phyloP scores from a whole-genome alignment of 352 stramenopile genomes.

The Aphanomyces cochlioides region DNA sequence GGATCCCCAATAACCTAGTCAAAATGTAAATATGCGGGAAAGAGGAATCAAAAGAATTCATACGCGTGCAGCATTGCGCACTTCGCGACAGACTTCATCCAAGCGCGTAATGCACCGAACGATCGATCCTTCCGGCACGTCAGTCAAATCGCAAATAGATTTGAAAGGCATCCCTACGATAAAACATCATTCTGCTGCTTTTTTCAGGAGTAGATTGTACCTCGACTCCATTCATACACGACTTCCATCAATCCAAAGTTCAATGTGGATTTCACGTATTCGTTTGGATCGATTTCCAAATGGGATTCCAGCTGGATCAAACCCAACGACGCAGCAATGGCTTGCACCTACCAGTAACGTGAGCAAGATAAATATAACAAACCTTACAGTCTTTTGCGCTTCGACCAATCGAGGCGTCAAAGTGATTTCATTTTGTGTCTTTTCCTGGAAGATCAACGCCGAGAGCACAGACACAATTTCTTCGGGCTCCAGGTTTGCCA shows the following conservation, averaged over 20 bases:
- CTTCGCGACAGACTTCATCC: conserved; percentile 97
- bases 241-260: conserved; percentile 95
- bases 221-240: conserved; percentile 97
- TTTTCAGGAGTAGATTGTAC: neutral
- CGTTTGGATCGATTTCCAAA: conserved; percentile 85
- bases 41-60: neutral
- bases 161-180: conserved; percentile 91
- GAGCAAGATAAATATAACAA: neutral
- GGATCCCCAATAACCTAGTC: conserved; percentile 87
- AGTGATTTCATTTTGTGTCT: conserved; percentile 70
- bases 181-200: neutral
- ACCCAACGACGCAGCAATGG: conserved; percentile 68
- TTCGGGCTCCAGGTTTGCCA: conserved; percentile 94
- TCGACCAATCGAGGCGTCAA: conserved; percentile 63
- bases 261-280: conserved; percentile 88
- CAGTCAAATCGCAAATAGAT: conserved; percentile 92
- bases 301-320: conserved; percentile 81
- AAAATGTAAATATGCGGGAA: neutral
- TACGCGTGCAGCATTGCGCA: conserved; percentile 93
- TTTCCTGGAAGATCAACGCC: conserved; percentile 96
- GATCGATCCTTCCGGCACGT: conserved; percentile 97
- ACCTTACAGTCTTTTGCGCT: conserved; percentile 61
- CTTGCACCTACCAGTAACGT: conserved; percentile 16
- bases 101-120: conserved; percentile 96
- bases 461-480: conserved; percentile 96